Conservation (phyloP, 2,329 filamentous ascomycete species). For the Lecanicillium sp. region DNA sequence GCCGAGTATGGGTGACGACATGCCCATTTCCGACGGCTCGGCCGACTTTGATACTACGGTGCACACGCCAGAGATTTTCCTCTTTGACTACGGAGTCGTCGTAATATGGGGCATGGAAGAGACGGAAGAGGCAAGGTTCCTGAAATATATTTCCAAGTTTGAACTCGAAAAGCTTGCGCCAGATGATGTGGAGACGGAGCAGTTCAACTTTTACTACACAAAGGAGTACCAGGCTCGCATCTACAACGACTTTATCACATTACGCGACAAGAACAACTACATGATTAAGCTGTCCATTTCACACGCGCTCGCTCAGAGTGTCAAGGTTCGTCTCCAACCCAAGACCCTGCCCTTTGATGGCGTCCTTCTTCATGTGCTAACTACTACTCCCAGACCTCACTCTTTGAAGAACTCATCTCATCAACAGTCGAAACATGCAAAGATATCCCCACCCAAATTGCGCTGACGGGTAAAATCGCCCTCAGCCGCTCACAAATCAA, state of each 20-base stretch:
- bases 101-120: slow-evolving; percentile 97
- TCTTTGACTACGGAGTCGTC: slow-evolving; percentile 95
- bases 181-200: slow-evolving; percentile 89
- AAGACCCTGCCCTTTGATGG: no score
- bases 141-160: slow-evolving; percentile 92
- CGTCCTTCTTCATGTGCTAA: no score
- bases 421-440: slow-evolving; percentile 91
- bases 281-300: slow-evolving; percentile 98
- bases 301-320: slow-evolving; percentile 88
- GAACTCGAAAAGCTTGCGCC: slow-evolving; percentile 81
- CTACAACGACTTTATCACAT: slow-evolving; percentile 97
- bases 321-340: slow-evolving; percentile 60
- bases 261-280: slow-evolving; percentile 90
- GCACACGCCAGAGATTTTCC: slow-evolving; percentile 87
- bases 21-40: slow-evolving; percentile 34
- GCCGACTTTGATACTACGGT: slow-evolving; percentile 79
- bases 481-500: slow-evolving; percentile 88
- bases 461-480: slow-evolving; percentile 83
- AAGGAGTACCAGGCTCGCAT: slow-evolving; percentile 95
- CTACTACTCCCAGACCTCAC: slow-evolving; percentile 64
- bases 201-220: slow-evolving; percentile 99
- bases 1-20: slow-evolving; percentile 24
- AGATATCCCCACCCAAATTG: slow-evolving; percentile 87
- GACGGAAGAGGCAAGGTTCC: slow-evolving; percentile 80
- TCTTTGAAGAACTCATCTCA: slow-evolving; percentile 92